Evolutionary conservation across 805 yeast genomes (phyloP).

Genomic region (Candida succiphila): DNA sequence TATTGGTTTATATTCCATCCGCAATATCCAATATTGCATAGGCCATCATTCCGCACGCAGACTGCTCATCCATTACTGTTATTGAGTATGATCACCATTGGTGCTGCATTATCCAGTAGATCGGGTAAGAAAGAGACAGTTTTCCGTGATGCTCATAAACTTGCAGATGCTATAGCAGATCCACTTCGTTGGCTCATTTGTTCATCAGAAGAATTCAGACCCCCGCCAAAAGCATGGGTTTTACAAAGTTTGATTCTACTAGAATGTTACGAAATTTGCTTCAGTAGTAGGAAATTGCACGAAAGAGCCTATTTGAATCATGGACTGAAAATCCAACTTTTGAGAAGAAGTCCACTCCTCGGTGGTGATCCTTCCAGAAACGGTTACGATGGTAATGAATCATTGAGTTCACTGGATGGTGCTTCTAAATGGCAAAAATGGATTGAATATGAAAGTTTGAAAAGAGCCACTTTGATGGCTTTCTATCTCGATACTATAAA

Average conservation of each 20-base stretch:
- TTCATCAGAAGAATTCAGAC: constrained; percentile 28
- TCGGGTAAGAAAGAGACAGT: constrained; percentile 2
- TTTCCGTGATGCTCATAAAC: constrained; percentile 10
- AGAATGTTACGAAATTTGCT: constrained; percentile 35
- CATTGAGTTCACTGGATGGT: not conserved
- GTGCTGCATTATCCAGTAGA: constrained; percentile 21
- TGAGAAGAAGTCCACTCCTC: constrained; percentile 31
- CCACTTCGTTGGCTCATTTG: constrained; percentile 33
- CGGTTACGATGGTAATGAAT: constrained; percentile 11
- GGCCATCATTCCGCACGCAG: constrained; percentile 35
- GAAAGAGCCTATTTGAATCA: constrained; percentile 39
- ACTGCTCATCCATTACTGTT: constrained; percentile 39
- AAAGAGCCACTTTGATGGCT: constrained; percentile 61
- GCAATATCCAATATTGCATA: constrained; percentile 34
- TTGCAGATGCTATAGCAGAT: constrained; percentile 22
- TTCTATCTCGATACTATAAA: constrained; percentile 63
- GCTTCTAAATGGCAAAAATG: constrained; percentile 36
- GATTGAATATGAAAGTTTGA: constrained; percentile 63
- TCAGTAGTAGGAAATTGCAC: constrained; percentile 29
- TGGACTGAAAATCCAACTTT: constrained; percentile 35
- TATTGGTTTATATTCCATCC: constrained; percentile 47
- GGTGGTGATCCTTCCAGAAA: constrained; percentile 26
- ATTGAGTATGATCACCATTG: constrained; percentile 42
- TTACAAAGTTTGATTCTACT: constrained; percentile 32
- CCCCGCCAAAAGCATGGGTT: constrained; percentile 34